These are phyloP conservation scores for Euryodendron excelsum DNA, from an alignment of 148 eudicot species.

Conservation along the genomic window DNA sequence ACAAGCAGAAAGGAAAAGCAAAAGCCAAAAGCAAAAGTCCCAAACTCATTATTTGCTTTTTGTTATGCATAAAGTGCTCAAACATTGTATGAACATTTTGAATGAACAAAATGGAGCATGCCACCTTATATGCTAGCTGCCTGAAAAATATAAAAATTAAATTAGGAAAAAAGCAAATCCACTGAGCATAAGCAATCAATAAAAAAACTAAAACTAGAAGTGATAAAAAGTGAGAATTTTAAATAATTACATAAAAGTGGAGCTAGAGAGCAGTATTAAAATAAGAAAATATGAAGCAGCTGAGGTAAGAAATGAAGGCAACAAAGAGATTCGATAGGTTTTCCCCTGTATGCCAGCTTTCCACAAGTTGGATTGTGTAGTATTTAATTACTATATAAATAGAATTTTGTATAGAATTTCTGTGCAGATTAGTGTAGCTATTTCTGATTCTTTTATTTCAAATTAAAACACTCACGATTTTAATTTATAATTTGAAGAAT, in stretches of 20 bases:
- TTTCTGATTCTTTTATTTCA: too few species aligned
- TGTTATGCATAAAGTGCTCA: not conserved
- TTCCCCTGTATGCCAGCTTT: not conserved
- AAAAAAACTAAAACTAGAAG: not conserved
- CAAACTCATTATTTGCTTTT: not conserved
- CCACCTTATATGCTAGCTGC: conserved; percentile 19
- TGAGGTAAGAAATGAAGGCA: not conserved
- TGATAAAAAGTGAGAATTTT: not conserved
- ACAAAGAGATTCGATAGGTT: not conserved
- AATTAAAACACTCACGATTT: too few species aligned
- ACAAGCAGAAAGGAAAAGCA: not conserved
- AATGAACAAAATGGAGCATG: conserved; percentile 21
- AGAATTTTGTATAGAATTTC: too few species aligned
- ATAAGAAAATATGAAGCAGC: not conserved
- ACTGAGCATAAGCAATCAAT: not conserved
- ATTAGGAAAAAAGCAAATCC: not conserved
- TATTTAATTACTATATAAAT: too few species aligned
- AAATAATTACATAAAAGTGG: not conserved
- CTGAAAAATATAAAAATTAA: not conserved
- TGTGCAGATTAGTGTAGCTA: too few species aligned
- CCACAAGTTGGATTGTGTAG: not conserved
- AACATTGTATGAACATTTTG: conserved; percentile 13
- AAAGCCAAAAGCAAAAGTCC: conserved; percentile 6
- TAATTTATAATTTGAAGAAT: too few species aligned
- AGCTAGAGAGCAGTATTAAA: not conserved